Conservation (phyloP, 169 alveolate species). For the Cryptosporidium meleagridis region DNA sequence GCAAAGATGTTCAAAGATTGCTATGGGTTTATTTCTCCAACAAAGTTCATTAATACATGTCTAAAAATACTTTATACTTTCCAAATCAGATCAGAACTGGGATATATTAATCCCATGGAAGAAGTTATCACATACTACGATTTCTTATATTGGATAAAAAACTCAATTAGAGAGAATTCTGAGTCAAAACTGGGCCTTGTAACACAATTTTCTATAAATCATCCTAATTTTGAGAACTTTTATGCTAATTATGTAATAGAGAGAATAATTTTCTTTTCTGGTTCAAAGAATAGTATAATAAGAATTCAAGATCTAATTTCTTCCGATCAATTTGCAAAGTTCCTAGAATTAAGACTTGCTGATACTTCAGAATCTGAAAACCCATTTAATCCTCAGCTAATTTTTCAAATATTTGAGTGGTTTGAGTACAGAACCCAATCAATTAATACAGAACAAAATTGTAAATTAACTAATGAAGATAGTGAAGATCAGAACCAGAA, state of each 20-base stretch:
- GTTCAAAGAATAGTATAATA: slow-evolving; percentile 23
- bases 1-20: slow-evolving; percentile 68
- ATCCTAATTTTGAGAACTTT: slow-evolving; percentile 29
- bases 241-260: slow-evolving; percentile 46
- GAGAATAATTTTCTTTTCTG: slow-evolving; percentile 52
- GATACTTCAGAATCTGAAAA: slow-evolving; percentile 30
- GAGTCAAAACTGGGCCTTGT: slow-evolving; percentile 21
- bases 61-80: slow-evolving; percentile 44
- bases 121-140: slow-evolving; percentile 35
- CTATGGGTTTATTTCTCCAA: slow-evolving; percentile 64
- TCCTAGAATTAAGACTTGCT: slow-evolving; percentile 27
- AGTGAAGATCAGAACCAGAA: not conserved
- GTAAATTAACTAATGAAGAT: not conserved
- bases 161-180: slow-evolving; percentile 9
- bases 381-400: slow-evolving; percentile 57
- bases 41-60: slow-evolving; percentile 56
- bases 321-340: slow-evolving; percentile 52
- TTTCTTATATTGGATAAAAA: slow-evolving; percentile 45
- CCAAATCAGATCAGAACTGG: slow-evolving; percentile 61
- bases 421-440: slow-evolving; percentile 32
- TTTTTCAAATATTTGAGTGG: slow-evolving; percentile 61
- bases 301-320: slow-evolving; percentile 52
- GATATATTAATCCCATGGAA: slow-evolving; percentile 47
- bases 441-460: not conserved
- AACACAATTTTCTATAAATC: slow-evolving; percentile 7